Base-by-base conservation (phyloP, 768 basidiomycete species). In the Tulasnella sp. region DNA sequence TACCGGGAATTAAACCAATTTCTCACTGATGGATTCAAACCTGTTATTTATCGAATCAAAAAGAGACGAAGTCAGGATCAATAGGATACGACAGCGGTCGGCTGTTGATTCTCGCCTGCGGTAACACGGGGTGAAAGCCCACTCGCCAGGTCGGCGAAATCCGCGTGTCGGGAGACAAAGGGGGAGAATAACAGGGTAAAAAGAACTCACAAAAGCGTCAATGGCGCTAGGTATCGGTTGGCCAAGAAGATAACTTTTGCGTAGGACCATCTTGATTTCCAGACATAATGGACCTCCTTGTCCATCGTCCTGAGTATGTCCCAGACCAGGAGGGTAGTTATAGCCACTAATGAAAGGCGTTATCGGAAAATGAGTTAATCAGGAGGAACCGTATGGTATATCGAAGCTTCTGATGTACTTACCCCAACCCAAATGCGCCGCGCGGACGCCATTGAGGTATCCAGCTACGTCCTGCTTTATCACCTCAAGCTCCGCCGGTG, bases 261-360 rank as follows among this genome's bases (percentile, higher is more conserved):
- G 9, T 72, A 72, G 44, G 39, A 40, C 71, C 71, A 72, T 46
- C 71, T 72, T 29, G 71, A 40, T 46, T 40, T 72, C 75, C 75
- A 76, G 51, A 76, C 75, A 37, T 76, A 76, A 44, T 76, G 55
- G 7, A 61, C 39, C 40, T 76, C 75, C n/a, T 57, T 46, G 57
- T 76, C 75, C 32, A 76, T 46, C 37, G 75, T 57, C 26, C 32
- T 76, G 35, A 76, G 5, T 1, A 76, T 76, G 55, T 76, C 75
- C 48, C 57, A 76, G 1, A 76, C 18, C 0, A 76, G 15, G 23
- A 76, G 37, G 26, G 37, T 40, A 16, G 55, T 69, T 16, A 55
- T 76, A 20, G 35, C 75, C 61, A 61, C 75, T 76, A n/a, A 15
- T 44, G 1, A 44, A 44, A 18, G 16, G 11, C 10, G 2, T n/a